Evolutionary conservation across 345 rosid species (phyloP).

Genomic region (Sonneratia caseolaris): DNA sequence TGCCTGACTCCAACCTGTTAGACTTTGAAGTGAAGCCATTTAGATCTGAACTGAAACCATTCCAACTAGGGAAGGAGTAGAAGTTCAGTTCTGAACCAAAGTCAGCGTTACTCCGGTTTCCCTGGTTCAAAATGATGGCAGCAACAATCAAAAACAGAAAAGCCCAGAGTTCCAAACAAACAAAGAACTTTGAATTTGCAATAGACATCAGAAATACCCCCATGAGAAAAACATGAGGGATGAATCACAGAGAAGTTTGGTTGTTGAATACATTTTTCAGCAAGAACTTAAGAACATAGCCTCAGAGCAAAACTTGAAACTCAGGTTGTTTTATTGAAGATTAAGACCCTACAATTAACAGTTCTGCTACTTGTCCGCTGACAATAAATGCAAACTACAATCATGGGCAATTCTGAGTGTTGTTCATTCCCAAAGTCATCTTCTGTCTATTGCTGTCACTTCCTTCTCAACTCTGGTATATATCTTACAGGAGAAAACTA

Average conservation of each 20-base stretch:
- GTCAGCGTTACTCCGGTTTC: constrained; percentile 6
- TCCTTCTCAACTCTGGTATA: neutral
- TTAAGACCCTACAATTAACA: neutral
- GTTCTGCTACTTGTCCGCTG: neutral
- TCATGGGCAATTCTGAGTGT: neutral
- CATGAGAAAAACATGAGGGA: neutral
- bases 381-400: neutral
- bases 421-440: neutral
- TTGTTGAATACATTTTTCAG: neutral
- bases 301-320: neutral
- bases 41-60: constrained; percentile 11
- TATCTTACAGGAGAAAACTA: neutral
- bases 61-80: constrained; percentile 12
- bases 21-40: constrained; percentile 11
- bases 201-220: neutral
- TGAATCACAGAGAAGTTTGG: neutral
- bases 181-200: neutral
- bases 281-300: neutral
- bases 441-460: neutral
- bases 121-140: constrained; percentile 8
- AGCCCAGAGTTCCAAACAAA: neutral
- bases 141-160: neutral
- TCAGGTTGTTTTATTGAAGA: neutral
- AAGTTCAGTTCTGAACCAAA: constrained; percentile 9
- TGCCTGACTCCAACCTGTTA: constrained; percentile 12